Conservation (phyloP, 495 filamentous ascomycete species). For the Bryoglossum gracile region DNA sequence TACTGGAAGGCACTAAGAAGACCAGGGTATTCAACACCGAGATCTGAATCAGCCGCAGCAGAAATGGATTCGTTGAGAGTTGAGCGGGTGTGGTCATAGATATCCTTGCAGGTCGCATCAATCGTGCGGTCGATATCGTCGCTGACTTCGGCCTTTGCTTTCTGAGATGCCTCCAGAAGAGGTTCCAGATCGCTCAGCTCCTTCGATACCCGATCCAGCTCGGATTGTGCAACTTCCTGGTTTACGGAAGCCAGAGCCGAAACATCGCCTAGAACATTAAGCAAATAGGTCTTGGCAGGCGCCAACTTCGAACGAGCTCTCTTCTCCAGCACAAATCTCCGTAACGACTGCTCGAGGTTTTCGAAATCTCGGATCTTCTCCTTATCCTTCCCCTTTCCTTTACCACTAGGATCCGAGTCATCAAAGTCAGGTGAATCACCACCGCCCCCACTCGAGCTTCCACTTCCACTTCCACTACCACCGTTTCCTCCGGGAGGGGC, state of each 20-base stretch:
- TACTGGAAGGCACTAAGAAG: constrained; percentile 81
- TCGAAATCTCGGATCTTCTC: constrained; percentile 86
- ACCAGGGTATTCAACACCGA: constrained; percentile 81
- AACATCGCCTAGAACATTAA: constrained; percentile 84
- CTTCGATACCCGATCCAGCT: constrained; percentile 74
- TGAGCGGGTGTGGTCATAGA: constrained; percentile 74
- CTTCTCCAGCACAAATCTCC: constrained; percentile 94
- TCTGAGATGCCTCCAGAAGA: constrained; percentile 72
- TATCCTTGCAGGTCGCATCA: constrained; percentile 74
- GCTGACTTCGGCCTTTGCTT: constrained; percentile 71
- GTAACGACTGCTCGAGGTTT: constrained; percentile 75
- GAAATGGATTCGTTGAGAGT: constrained; percentile 64
- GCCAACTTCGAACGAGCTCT: constrained; percentile 91
- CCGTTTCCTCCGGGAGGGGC: too few species aligned
- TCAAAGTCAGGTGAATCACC: constrained; percentile 47
- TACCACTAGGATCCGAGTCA: constrained; percentile 46
- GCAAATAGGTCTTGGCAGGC: constrained; percentile 91
- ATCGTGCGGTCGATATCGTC: constrained; percentile 76
- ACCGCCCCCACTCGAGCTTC: constrained; percentile 52
- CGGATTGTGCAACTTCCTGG: constrained; percentile 73
- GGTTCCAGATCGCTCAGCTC: constrained; percentile 81
- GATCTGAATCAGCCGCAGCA: constrained; percentile 64
- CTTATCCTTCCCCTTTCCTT: constrained; percentile 84
- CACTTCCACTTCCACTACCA: constrained; percentile 46
- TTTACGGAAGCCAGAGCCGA: constrained; percentile 80